Percentiles rank a stretch among this genome's conserved stretches.
These are phyloP conservation scores for Arabis hirsuta DNA, from an alignment of 345 rosid species.

Conservation along the genomic window DNA sequence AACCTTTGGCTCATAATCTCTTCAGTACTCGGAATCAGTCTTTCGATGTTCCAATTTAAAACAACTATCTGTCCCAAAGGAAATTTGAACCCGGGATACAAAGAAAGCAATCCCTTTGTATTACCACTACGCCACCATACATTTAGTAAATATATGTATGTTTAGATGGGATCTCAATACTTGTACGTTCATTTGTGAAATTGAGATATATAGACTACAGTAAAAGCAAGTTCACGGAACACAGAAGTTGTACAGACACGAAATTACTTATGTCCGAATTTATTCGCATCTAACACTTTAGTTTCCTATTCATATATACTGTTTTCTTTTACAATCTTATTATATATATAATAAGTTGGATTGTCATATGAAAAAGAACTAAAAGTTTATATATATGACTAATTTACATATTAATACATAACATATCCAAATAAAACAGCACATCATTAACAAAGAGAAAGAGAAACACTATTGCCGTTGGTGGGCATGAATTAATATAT, in stretches of 20 bases:
- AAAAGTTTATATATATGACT: background rate
- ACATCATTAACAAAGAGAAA: constrained; percentile 20
- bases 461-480: constrained; percentile 17
- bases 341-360: background rate
- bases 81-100: too few species aligned
- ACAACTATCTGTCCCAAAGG: too few species aligned
- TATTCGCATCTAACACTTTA: constrained; percentile 35
- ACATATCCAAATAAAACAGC: background rate
- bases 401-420: constrained; percentile 1
- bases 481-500: constrained; percentile 24
- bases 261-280: constrained; percentile 38
- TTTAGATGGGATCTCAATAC: background rate
- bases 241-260: constrained; percentile 28
- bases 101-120: too few species aligned
- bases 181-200: background rate
- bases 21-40: too few species aligned
- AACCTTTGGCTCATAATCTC: too few species aligned
- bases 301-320: background rate
- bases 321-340: constrained; percentile 8
- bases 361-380: background rate
- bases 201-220: background rate
- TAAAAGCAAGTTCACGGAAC: constrained; percentile 27
- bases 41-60: too few species aligned
- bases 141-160: too few species aligned
- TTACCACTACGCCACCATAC: too few species aligned